phyloP scores from a whole-genome alignment of 768 basidiomycete genomes.

The Rhodotorula graminis region DNA sequence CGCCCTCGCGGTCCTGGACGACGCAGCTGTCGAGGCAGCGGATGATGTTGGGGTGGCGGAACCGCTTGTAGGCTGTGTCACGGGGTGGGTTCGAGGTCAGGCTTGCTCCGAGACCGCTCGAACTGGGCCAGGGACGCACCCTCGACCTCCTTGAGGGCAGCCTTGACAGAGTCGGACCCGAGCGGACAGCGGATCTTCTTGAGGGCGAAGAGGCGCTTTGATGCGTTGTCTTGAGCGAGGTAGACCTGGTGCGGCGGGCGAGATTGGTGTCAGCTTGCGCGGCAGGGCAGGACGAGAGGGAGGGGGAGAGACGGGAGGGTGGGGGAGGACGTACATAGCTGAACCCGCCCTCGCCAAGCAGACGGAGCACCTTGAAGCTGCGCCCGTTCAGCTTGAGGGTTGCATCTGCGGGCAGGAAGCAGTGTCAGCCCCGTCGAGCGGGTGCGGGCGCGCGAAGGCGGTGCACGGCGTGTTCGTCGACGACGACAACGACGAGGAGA shows the following conservation, averaged over 20 bases:
- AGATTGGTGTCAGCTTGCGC: too few species aligned
- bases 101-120: too few species aligned
- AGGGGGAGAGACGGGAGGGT: background rate
- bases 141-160: constrained; percentile 57
- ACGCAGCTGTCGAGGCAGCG: constrained; percentile 49
- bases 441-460: constrained; percentile 52
- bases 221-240: constrained; percentile 45
- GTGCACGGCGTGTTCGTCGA: constrained; percentile 10
- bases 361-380: constrained; percentile 79
- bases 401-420: constrained; percentile 50
- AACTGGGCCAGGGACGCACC: background rate
- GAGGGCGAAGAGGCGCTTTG: constrained; percentile 81
- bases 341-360: constrained; percentile 94
- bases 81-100: too few species aligned
- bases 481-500: constrained; percentile 45
- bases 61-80: constrained; percentile 79
- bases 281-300: too few species aligned
- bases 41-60: constrained; percentile 96
- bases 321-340: constrained; percentile 72
- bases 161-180: constrained; percentile 69
- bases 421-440: background rate
- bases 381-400: constrained; percentile 93
- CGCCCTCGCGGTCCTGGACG: constrained; percentile 22
- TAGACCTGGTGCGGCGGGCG: constrained; percentile 11
- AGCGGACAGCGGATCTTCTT: constrained; percentile 95